Evolutionary conservation across 306 rosid species (phyloP), one percentile per base, ranked within the genome.

Genomic region (Crotalaria pallida): DNA sequence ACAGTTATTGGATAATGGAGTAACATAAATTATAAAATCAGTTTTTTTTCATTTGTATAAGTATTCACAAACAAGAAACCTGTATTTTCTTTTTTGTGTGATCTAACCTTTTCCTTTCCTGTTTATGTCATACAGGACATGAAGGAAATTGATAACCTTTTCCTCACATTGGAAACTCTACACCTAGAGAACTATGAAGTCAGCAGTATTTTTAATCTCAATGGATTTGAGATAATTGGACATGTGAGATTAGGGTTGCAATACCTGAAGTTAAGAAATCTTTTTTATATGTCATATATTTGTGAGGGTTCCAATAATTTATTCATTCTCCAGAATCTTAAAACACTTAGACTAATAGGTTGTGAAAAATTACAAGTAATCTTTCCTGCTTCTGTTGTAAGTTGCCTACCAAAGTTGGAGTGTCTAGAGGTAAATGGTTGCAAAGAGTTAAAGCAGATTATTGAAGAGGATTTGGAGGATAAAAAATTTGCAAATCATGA

Each of bases 341-440:
- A 0, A n/a, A 0, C 0, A 0, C 0, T 60, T 19, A 0, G 0
- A 34, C 47, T 72, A 0, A 0, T 0, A 1, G 9, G 4, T 12
- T 74, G 79, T 63, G 29, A 57, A 18, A 53, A 43, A 3, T n/a
- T 74, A 65, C 21, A 74, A 43, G 11, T 19, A 5, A 3, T 74
- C 0, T 74, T 74, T 38, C 13, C 66, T 13, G 4, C 4, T 10
- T 52, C 66, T 18, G 8, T 65, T 4, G 0, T 21, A 49, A 1
- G 48, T 36, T 34, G 48, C 3, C 13, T 76, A 12, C 69, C 73
- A 17, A 41, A 57, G 1, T 16, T 75, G 55, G 0, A 0, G 3
- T 0, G 0, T 10, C 7, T 75, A 4, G 1, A 0, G 0, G 45
- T 67, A 31, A 0, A 0, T 3, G 11, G 6, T 0, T 75, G 80